phyloP scores from a whole-genome alignment of 306 rosid species.

The Citrullus mucosospermus region DNA sequence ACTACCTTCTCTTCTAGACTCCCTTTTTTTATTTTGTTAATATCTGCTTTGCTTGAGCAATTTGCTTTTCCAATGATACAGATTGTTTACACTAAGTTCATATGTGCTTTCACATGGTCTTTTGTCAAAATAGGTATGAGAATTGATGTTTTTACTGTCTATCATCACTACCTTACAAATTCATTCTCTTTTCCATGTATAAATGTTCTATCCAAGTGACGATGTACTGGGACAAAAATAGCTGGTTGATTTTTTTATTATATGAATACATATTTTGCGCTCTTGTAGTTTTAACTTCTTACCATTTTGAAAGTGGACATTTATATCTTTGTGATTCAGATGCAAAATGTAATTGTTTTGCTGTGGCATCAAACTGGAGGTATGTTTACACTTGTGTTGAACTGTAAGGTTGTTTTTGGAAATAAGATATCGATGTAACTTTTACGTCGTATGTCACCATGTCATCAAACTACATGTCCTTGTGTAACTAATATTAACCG shows the following conservation, averaged over 20 bases:
- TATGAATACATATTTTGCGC: not conserved
- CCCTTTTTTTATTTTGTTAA: not conserved
- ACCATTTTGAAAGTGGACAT: not conserved
- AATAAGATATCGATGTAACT: not conserved
- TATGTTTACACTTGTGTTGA: not conserved
- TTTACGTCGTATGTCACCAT: not conserved
- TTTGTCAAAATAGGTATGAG: not conserved
- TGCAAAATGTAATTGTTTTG: not conserved
- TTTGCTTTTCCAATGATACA: not conserved
- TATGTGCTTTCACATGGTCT: not conserved
- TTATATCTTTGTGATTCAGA: not conserved
- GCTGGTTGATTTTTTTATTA: not conserved
- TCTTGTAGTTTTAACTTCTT: not conserved
- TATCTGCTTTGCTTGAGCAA: not conserved
- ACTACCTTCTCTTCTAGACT: not conserved
- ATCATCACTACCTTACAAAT: not conserved
- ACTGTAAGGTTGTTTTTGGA: not conserved
- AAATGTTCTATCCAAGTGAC: not conserved
- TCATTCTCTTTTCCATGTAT: not conserved
- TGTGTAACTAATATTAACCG: not conserved
- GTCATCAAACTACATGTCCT: not conserved
- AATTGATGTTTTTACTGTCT: not conserved
- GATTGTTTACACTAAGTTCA: not conserved
- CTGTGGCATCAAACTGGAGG: not conserved
- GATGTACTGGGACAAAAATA: not conserved